A percentile compares a stretch with the other conserved stretches of the same genome.
Evolutionary conservation across 495 filamentous ascomycete species (phyloP).

Genomic region (Annulohypoxylon maeteangense): DNA sequence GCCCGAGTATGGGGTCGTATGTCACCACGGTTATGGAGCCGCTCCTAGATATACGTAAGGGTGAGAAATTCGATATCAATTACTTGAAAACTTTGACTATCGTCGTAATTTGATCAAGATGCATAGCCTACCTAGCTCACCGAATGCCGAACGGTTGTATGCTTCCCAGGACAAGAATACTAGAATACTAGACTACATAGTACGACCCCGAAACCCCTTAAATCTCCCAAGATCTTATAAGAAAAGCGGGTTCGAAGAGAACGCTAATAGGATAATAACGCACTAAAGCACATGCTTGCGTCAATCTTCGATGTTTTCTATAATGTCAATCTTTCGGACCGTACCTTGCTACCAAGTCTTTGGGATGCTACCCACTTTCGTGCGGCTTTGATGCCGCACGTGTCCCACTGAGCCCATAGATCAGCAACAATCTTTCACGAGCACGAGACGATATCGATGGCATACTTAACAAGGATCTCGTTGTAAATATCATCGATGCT

Average conservation of each 20-base stretch:
- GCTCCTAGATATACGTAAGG: neutral
- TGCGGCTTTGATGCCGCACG: neutral
- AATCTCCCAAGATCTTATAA: slow-evolving; percentile 17
- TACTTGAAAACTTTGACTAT: neutral
- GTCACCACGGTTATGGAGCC: neutral
- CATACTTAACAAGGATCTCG: neutral
- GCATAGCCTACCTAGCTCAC: neutral
- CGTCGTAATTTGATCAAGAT: neutral
- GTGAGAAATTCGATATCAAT: neutral
- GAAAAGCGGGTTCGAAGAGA: neutral
- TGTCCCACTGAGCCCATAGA: slow-evolving; percentile 3
- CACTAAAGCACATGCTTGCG: slow-evolving; percentile 9
- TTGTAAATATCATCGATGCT: neutral
- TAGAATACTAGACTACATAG: slow-evolving; percentile 4
- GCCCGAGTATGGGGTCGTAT: neutral
- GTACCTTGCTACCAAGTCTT: slow-evolving; percentile 21
- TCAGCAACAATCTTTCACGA: neutral
- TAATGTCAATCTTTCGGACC: slow-evolving; percentile 15
- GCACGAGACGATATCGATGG: neutral
- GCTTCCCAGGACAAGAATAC: slow-evolving; percentile 6
- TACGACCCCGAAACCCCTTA: slow-evolving; percentile 18
- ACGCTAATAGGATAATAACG: slow-evolving; percentile 17
- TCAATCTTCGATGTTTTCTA: neutral
- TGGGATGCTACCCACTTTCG: slow-evolving; percentile 6
- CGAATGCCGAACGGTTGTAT: slow-evolving; percentile 27